Conservation (phyloP, 23 red algal genomes). For the Cyanidium caldarium region DNA sequence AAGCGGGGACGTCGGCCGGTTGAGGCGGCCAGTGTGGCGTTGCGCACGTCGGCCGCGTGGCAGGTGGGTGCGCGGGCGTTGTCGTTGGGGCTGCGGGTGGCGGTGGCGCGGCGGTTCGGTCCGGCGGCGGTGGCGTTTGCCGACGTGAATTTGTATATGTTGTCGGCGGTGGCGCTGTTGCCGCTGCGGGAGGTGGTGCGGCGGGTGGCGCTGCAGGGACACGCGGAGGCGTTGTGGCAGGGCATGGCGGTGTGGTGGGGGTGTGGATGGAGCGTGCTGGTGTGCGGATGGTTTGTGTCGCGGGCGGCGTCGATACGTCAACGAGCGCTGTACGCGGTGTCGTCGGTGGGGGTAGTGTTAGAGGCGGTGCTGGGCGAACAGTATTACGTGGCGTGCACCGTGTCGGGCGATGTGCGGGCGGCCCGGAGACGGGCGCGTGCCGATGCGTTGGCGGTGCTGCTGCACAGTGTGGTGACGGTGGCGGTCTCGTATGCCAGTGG, state of each 20-base stretch:
- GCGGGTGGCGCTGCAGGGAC: constrained; percentile 25
- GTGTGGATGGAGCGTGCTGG: background rate
- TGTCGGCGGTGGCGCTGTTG: constrained; percentile 28
- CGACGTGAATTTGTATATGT: constrained; percentile 39
- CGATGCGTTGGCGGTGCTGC: background rate
- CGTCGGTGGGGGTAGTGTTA: background rate
- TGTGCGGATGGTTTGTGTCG: no score
- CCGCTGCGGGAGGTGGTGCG: constrained; percentile 39
- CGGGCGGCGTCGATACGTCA: background rate
- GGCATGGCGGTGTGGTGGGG: background rate
- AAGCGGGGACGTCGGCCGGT: no score
- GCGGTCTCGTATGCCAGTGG: background rate
- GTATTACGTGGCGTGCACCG: background rate
- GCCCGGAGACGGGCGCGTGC: background rate
- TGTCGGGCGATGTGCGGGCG: background rate
- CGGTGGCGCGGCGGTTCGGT: constrained; percentile 28
- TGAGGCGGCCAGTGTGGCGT: constrained; percentile 20
- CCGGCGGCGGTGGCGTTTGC: constrained; percentile 50
- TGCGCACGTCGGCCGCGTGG: constrained; percentile 22
- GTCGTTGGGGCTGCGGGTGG: constrained; percentile 41
- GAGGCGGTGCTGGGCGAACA: background rate
- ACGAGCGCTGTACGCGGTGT: background rate
- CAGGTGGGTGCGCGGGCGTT: constrained; percentile 24
- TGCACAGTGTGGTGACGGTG: background rate
- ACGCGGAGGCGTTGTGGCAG: background rate